Base-by-base conservation (phyloP, 202 grass and related monocot species). In the Zizania palustris region DNA sequence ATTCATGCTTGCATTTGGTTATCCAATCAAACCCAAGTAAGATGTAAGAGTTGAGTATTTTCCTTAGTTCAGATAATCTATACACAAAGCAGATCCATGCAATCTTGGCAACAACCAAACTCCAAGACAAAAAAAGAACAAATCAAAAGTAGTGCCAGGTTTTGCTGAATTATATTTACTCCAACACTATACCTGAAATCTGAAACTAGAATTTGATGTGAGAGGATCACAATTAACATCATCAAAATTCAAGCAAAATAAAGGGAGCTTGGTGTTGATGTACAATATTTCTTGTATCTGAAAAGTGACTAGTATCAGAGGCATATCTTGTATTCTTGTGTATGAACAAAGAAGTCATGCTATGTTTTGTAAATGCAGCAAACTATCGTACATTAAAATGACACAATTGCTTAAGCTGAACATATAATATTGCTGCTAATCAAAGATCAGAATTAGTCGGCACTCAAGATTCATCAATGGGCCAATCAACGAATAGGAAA, bases 371-470 rank as follows among this genome's bases (percentile, higher is more conserved):
- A 76, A 59, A 58, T 35, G 1, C 34, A 37, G 44, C 22, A 21
- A 60, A 21, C 6, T 21, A 4, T 13, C 0, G 6, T 45, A 57
- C 15, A 70, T 21, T 20, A 80, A 8, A 22, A 45, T n/a, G 35
- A 1, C 43, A 41, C 45, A 62, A 20, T 71, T 80, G 20, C 56
- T 62, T 48, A 69, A 60, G 7, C 6, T 60, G 44, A 20, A 50
- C 33, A 60, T 39, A n/a, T 16, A 36, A 59, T 19, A 67, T 18
- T 37, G 20, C 45, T 3, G 9, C 51, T 82, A 38, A 81, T 75
- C 33, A 2, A 14, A 63, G 9, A 36, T 5, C 39, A 84, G 42
- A 84, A 71, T 57, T 71, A 80, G 82, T 60, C 48, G 35, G 65
- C 33, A 87, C 75, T 70, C 42, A 75, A 79, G 15, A 60, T 42